Percentiles rank a stretch among this genome's conserved stretches.
Conservation (phyloP, 768 basidiomycete species). For the Lentinula aciculospora region DNA sequence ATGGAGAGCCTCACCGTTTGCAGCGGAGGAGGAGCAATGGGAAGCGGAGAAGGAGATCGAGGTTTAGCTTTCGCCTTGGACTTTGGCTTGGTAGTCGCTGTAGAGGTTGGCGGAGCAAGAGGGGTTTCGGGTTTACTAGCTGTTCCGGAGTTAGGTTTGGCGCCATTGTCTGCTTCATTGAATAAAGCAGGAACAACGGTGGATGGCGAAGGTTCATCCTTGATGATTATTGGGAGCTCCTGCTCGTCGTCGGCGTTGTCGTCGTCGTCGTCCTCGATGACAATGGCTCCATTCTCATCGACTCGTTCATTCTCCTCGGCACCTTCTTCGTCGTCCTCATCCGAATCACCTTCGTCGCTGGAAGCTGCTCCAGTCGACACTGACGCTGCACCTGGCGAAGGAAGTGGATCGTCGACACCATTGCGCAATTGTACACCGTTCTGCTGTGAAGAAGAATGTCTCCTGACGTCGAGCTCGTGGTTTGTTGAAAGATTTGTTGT, state of each 20-base stretch:
- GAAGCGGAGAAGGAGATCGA: constrained; percentile 55
- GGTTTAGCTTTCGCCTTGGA: constrained; percentile 36
- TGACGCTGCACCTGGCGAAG: not conserved
- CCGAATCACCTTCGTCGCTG: constrained; percentile 1
- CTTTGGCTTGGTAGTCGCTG: constrained; percentile 44
- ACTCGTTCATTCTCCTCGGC: constrained; percentile 1
- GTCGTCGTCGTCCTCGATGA: not conserved
- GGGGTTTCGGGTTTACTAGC: not conserved
- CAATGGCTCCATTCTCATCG: not conserved
- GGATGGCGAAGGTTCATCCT: not conserved
- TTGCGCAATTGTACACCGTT: not conserved
- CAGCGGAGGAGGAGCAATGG: constrained; percentile 44
- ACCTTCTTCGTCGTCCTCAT: constrained; percentile 3
- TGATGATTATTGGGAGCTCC: not conserved
- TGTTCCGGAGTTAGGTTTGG: not conserved
- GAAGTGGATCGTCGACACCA: not conserved
- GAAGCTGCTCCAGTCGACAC: not conserved
- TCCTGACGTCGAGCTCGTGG: not conserved
- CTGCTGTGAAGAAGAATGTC: not conserved
- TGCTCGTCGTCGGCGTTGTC: not conserved
- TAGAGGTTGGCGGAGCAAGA: constrained; percentile 1
- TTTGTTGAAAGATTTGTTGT: not conserved
- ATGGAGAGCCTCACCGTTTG: constrained; percentile 69
- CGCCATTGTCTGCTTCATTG: not conserved
- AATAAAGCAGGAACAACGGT: not conserved